These are phyloP conservation scores for Primulina eburnea DNA, from an alignment of 257 asterid genomes.

Conservation along the genomic window DNA sequence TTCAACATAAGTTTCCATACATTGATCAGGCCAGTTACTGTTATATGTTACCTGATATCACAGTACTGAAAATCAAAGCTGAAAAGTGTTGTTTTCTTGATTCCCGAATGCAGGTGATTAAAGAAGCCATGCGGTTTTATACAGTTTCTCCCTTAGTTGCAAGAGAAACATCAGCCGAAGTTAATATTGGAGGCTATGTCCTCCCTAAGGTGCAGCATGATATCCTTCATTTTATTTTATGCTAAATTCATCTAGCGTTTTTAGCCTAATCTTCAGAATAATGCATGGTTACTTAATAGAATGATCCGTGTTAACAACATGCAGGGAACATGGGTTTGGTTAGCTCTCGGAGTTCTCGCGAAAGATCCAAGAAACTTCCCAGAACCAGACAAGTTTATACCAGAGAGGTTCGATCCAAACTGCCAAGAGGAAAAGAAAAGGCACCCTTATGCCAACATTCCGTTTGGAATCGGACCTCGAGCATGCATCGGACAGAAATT, in stretches of 20 bases:
- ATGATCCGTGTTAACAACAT: background rate
- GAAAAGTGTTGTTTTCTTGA: background rate
- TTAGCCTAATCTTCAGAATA: background rate
- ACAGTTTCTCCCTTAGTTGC: slow-evolving; percentile 88
- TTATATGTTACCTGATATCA: background rate
- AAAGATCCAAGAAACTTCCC: slow-evolving; percentile 84
- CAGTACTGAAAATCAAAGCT: background rate
- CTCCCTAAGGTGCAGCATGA: slow-evolving; percentile 67
- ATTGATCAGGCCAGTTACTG: slow-evolving; percentile 56
- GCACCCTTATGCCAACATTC: slow-evolving; percentile 90
- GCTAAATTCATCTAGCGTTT: background rate
- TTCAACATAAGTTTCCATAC: slow-evolving; percentile 69
- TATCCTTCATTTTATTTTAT: background rate
- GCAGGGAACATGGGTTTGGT: slow-evolving; percentile 99
- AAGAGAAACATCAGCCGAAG: slow-evolving; percentile 75
- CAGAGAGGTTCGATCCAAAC: slow-evolving; percentile 89
- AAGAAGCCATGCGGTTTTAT: slow-evolving; percentile 93
- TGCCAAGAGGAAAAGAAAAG: slow-evolving; percentile 82
- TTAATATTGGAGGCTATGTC: slow-evolving; percentile 77
- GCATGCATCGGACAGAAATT: slow-evolving; percentile 90
- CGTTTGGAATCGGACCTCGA: slow-evolving; percentile 94
- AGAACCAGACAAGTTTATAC: slow-evolving; percentile 81
- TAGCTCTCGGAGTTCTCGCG: slow-evolving; percentile 88
- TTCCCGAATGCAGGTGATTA: slow-evolving; percentile 59
- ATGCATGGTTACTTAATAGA: background rate